These are phyloP conservation scores for Zymoseptoria crescenta DNA, from an alignment of 2,329 filamentous ascomycete species.

Conservation along the genomic window DNA sequence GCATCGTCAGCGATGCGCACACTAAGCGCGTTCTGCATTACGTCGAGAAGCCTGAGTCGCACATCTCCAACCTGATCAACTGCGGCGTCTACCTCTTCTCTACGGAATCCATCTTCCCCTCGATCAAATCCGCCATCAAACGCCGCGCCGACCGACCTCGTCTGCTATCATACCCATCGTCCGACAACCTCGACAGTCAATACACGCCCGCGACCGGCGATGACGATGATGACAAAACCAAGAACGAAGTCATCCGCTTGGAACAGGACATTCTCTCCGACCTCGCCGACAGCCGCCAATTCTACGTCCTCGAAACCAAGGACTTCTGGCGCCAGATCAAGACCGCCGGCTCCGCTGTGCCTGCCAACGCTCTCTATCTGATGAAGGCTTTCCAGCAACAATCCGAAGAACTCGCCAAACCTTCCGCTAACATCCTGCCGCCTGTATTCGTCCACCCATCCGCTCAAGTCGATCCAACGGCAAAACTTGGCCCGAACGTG, in stretches of 20 bases:
- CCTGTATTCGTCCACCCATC: constrained; percentile 94
- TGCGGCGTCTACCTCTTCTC: constrained; percentile 97
- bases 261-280: constrained; percentile 97
- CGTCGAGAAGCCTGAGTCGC: constrained; percentile 96
- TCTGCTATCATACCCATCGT: constrained; percentile 89
- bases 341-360: constrained; percentile 92
- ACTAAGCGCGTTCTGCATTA: constrained; percentile 96
- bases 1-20: constrained; percentile 90
- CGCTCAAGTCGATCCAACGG: constrained; percentile 83
- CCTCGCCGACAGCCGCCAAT: constrained; percentile 92
- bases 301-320: constrained; percentile 97
- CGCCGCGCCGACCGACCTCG: constrained; percentile 85
- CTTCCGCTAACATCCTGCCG: constrained; percentile 79
- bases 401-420: constrained; percentile 71
- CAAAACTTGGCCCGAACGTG: constrained; percentile 94
- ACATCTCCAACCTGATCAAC: constrained; percentile 98
- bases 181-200: constrained; percentile 73
- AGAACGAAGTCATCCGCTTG: constrained; percentile 81
- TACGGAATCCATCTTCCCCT: constrained; percentile 92
- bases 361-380: constrained; percentile 92
- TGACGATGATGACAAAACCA: constrained; percentile 65
- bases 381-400: constrained; percentile 83
- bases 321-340: constrained; percentile 99
- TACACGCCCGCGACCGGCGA: constrained; percentile 51
- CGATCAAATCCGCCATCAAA: constrained; percentile 91